phyloP scores from a whole-genome alignment of 345 rosid genomes.

The Hibiscus trionum region DNA sequence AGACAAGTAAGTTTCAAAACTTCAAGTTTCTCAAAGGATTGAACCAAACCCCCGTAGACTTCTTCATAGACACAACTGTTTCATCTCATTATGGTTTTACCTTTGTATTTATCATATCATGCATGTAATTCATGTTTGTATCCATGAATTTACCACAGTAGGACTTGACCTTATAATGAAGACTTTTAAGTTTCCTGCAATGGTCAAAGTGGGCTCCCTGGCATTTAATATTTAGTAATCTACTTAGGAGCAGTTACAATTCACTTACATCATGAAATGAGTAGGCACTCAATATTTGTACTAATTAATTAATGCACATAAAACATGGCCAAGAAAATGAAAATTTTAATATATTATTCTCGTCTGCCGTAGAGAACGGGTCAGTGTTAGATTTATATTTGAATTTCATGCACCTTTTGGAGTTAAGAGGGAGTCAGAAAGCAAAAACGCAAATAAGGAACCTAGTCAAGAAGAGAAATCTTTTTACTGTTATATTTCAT shows the following conservation, averaged over 20 bases:
- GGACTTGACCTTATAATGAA: not conserved
- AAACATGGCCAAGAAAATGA: too few relatives aligned
- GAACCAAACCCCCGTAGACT: not conserved
- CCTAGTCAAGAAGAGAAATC: not conserved
- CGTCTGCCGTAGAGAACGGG: not conserved
- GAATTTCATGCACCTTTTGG: not conserved
- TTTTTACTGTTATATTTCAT: not conserved
- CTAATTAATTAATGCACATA: not conserved
- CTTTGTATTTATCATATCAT: not conserved
- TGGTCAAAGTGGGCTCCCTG: not conserved
- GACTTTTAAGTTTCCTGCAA: not conserved
- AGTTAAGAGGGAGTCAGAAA: not conserved
- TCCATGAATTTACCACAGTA: not conserved
- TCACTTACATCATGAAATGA: not conserved
- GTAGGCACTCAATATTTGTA: not conserved
- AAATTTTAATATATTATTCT: not conserved
- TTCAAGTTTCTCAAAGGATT: not conserved
- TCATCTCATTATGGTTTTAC: not conserved
- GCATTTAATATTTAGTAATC: not conserved
- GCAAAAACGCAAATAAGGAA: not conserved
- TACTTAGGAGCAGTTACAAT: not conserved
- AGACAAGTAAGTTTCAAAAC: slow-evolving; percentile 60
- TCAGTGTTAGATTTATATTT: not conserved
- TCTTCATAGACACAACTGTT: not conserved
- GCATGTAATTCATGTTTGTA: not conserved